phyloP scores from a whole-genome alignment of 345 rosid species.

The Microcos paniculata region DNA sequence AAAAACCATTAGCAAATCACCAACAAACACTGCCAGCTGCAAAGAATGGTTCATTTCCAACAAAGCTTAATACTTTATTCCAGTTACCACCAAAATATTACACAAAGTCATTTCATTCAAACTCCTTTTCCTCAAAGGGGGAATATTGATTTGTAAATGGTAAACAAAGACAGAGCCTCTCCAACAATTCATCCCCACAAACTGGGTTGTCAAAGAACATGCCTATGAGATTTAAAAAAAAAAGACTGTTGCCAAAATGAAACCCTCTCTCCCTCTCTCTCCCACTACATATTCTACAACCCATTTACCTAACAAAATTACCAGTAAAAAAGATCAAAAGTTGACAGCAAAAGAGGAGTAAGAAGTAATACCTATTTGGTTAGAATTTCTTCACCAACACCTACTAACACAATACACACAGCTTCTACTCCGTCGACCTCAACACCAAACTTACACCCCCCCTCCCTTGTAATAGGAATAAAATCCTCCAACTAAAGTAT shows the following conservation, averaged over 20 bases:
- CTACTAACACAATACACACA: constrained; percentile 36
- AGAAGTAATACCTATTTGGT: constrained; percentile 31
- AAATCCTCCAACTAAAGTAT: constrained; percentile 27
- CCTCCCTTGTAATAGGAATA: constrained; percentile 27
- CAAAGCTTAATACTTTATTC: constrained; percentile 18
- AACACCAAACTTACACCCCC: constrained; percentile 33
- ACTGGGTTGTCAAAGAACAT: constrained; percentile 35
- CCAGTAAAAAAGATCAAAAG: constrained; percentile 1
- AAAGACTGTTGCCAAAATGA: background rate
- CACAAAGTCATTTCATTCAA: constrained; percentile 18
- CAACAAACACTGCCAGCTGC: background rate
- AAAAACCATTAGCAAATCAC: background rate
- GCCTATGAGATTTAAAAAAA: constrained; percentile 25
- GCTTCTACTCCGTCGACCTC: constrained; percentile 28
- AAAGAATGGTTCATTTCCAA: background rate
- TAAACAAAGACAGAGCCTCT: constrained; percentile 16
- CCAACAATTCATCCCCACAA: constrained; percentile 19
- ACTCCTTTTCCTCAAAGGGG: constrained; percentile 7
- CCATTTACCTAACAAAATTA: constrained; percentile 30
- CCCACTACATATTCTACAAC: constrained; percentile 38
- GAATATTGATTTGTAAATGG: constrained; percentile 10
- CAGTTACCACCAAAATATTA: constrained; percentile 32
- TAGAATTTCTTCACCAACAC: constrained; percentile 26
- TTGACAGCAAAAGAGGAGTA: constrained; percentile 6
- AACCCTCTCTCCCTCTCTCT: constrained; percentile 19